Conservation (phyloP, 2,329 filamentous ascomycete genomes). For the Cladorrhinum sp. region DNA sequence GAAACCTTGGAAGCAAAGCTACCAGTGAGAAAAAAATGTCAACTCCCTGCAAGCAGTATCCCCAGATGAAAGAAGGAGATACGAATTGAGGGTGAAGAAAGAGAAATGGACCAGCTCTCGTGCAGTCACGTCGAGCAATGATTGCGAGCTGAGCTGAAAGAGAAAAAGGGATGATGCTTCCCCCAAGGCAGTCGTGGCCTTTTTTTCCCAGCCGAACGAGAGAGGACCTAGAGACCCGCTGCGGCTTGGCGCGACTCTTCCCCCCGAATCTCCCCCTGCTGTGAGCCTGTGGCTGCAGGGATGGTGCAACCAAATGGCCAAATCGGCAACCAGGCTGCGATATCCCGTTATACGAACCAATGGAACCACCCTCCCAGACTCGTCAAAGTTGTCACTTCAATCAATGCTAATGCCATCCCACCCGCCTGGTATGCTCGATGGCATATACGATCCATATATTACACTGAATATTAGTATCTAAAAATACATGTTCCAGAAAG, state of each 20-base stretch:
- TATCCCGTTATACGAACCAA: slow-evolving; percentile 4
- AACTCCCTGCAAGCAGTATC: no score
- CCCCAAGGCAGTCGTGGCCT: slow-evolving; percentile 27
- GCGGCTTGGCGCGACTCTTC: slow-evolving; percentile 17
- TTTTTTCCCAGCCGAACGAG: slow-evolving; percentile 19
- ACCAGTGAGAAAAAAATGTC: slow-evolving; percentile 19
- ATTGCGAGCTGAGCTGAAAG: slow-evolving; percentile 28
- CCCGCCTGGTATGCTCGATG: slow-evolving; percentile 1
- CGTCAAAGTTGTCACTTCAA: not conserved
- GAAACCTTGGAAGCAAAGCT: slow-evolving; percentile 16
- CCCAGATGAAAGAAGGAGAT: no score
- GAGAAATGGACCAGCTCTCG: slow-evolving; percentile 19
- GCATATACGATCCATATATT: not conserved
- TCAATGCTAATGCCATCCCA: not conserved
- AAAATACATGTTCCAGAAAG: not conserved
- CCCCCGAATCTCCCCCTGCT: slow-evolving; percentile 1
- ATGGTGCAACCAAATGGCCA: not conserved
- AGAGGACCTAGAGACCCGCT: slow-evolving; percentile 1
- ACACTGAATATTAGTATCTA: not conserved
- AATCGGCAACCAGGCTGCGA: slow-evolving; percentile 1
- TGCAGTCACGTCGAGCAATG: slow-evolving; percentile 21
- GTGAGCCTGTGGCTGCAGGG: slow-evolving; percentile 3
- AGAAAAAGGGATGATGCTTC: slow-evolving; percentile 24
- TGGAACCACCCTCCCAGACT: not conserved
- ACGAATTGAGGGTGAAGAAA: slow-evolving; percentile 21